Evolutionary conservation across 2,329 filamentous ascomycete species (phyloP), one percentile per base, ranked within the genome.

Genomic region (Escovopsis sp.): DNA sequence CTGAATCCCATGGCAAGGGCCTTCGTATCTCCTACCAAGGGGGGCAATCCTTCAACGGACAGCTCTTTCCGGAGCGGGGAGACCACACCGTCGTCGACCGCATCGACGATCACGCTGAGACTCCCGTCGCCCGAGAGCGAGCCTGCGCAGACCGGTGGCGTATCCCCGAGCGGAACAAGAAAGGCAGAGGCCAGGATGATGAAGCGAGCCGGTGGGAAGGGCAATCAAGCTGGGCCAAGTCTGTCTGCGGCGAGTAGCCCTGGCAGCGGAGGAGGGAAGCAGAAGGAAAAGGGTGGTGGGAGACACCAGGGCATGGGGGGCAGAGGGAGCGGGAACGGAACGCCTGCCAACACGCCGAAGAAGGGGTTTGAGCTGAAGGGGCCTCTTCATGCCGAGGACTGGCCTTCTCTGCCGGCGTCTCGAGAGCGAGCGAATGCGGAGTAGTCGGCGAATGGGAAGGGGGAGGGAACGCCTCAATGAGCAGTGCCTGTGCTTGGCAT

Each of bases 351-450:
- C 11, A 40, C 43, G 11, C 38, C 42, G 12, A n/a, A 26, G 38
- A 41, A 37, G 12, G 36, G 35, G 7, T 9, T 9, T 32, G 11
- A 12, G 10, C 19, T 11, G 23, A 36, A 12, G 36, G 28, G 44
- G 11, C 11, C 18, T 23, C 42, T 47, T 32, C 45, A 43, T 41
- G 49, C 43, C 8, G 48, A 55, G 1, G 50, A 57, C 12, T 59
- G 54, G 51, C 54, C 53, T 18, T 54, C 47, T 6, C 42, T 56
- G 33, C 51, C 51, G 26, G 45, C 43, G 33, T 50, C 53, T 38
- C 51, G 52, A 12, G 51, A 54, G n/a, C 49, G 52, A 8, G 53
- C 44, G 32, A 23, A 43, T 23, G 44, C 53, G 4, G 38, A 35
- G 12, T 49, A 53, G 28, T 52, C 51, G n/a, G 26, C 12, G n/a